Conservation (phyloP, 2,329 filamentous ascomycete species). For the Neonectria hederae region DNA sequence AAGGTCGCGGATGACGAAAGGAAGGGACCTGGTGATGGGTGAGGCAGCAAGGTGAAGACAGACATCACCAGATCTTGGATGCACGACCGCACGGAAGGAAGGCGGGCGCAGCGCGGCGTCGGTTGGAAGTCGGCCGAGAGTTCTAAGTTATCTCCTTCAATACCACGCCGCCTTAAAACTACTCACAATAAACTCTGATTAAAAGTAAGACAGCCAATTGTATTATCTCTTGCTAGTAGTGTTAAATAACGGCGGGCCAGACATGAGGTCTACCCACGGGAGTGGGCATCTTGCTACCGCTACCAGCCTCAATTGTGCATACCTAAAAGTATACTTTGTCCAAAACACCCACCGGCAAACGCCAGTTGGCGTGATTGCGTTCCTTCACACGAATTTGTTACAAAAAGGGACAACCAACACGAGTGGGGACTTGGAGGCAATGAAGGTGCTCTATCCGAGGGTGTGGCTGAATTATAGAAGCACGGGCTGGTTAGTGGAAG, state of each 20-base stretch:
- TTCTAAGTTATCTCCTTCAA: not conserved
- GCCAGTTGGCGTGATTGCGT: not conserved
- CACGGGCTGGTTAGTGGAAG: no score
- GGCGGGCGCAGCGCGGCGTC: conserved; percentile 6
- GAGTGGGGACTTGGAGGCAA: not conserved
- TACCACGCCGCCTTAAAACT: not conserved
- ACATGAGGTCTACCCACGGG: no score
- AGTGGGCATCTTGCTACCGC: no score
- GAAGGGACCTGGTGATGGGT: conserved; percentile 7
- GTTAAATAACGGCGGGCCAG: no score
- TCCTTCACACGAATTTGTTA: not conserved
- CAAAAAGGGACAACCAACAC: no score
- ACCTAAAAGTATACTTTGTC: not conserved
- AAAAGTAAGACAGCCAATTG: not conserved
- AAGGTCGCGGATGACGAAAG: conserved; percentile 14
- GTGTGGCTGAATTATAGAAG: not conserved
- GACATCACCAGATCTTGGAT: conserved; percentile 14
- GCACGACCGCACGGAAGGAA: not conserved
- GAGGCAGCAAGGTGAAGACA: conserved; percentile 6
- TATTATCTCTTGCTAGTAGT: not conserved
- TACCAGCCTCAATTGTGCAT: no score
- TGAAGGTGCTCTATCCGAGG: not conserved
- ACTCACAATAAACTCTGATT: no score
- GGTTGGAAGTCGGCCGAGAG: not conserved
- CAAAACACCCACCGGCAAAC: not conserved